These are phyloP conservation scores for Coprinellus micaceus DNA, from an alignment of 768 basidiomycete species.

Conservation along the genomic window DNA sequence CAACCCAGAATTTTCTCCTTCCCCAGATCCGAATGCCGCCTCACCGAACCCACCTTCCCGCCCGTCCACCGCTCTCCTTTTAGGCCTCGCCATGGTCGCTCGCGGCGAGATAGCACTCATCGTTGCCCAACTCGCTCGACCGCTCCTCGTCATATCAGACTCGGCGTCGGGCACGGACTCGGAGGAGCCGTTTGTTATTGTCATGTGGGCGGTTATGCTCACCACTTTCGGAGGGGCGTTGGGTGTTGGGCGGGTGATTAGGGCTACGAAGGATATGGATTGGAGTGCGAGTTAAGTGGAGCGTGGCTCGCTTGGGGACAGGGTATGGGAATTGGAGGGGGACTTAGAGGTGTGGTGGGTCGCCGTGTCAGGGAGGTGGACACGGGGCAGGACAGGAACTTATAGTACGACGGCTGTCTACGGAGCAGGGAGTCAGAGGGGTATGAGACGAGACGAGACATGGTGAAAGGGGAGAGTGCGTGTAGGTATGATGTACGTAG, in stretches of 20 bases:
- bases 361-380: too few relatives aligned
- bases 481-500: too few relatives aligned
- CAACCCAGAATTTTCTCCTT: too few relatives aligned
- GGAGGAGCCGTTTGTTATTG: constrained; percentile 48
- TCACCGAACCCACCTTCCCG: constrained; percentile 13
- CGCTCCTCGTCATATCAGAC: constrained; percentile 20
- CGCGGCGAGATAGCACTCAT: constrained; percentile 69
- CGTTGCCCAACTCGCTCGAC: constrained; percentile 45
- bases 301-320: too few relatives aligned
- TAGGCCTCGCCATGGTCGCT: constrained; percentile 60
- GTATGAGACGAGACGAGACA: too few relatives aligned
- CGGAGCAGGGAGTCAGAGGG: too few relatives aligned
- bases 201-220: constrained; percentile 54
- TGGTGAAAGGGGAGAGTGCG: too few relatives aligned
- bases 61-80: constrained; percentile 31
- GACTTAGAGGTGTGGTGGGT: too few relatives aligned
- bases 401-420: too few relatives aligned
- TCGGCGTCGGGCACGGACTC: not conserved
- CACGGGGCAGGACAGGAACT: too few relatives aligned
- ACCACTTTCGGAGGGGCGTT: constrained; percentile 50
- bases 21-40: not conserved
- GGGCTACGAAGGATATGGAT: constrained; percentile 11
- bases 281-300: too few relatives aligned
- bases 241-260: constrained; percentile 25
- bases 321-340: too few relatives aligned